phyloP scores from a whole-genome alignment of 371 early-diverging fungal genomes.

The Mortierella sp. region DNA sequence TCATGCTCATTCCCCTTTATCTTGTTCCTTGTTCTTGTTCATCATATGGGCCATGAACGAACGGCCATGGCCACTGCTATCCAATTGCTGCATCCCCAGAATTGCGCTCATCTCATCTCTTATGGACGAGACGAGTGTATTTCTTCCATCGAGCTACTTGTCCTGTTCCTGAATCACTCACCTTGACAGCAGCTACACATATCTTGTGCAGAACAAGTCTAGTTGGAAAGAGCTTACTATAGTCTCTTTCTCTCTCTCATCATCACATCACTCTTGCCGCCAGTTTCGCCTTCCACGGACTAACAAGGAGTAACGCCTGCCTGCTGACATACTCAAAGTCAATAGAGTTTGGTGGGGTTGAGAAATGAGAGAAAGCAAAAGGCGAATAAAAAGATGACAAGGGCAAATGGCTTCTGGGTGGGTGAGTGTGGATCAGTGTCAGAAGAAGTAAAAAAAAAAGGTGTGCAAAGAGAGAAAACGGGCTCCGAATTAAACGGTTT shows the following conservation, averaged over 20 bases:
- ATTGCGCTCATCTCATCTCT: too few relatives aligned
- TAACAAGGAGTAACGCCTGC: background rate
- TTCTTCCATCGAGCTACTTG: too few relatives aligned
- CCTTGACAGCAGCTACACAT: background rate
- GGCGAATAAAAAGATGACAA: conserved; percentile 10
- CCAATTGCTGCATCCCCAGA: too few relatives aligned
- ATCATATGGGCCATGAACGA: too few relatives aligned
- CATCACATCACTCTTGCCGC: conserved; percentile 9
- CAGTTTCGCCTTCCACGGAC: conserved; percentile 10
- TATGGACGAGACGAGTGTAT: too few relatives aligned
- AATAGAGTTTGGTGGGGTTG: conserved; percentile 16
- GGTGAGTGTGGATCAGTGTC: background rate
- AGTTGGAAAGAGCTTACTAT: too few relatives aligned
- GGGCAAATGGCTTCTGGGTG: background rate
- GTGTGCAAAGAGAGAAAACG: background rate
- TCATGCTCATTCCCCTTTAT: background rate
- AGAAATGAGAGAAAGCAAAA: background rate
- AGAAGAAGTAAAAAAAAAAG: too few relatives aligned
- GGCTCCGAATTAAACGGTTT: background rate
- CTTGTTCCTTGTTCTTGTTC: too few relatives aligned
- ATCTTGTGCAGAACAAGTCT: background rate
- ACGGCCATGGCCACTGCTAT: too few relatives aligned
- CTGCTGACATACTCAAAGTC: conserved; percentile 7
- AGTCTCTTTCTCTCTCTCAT: too few relatives aligned
- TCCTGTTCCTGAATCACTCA: background rate